Evolutionary conservation across 805 yeast genomes (phyloP), one percentile per base, ranked within the genome.

Genomic region (Myxozyma kluyveri): DNA sequence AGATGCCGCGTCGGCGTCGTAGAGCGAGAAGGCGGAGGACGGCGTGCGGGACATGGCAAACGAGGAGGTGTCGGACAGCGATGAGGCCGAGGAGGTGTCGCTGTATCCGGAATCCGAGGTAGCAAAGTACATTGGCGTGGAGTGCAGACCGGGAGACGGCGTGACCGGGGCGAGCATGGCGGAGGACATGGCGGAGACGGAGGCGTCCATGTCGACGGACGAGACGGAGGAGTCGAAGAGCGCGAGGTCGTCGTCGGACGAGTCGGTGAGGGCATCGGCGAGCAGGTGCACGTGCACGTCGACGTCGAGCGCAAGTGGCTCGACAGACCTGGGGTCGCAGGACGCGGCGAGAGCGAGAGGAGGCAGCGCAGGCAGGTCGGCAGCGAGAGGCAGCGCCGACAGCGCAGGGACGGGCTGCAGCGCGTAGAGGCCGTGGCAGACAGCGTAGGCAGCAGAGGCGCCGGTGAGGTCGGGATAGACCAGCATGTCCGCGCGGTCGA

Each of bases 211-310:
- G 36, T 35, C 32, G 46, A 47, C 19, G 18, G 24, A 29, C 37
- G 21, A 27, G 10, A 46, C 45, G 23, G n/a, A 22, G 37, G 42
- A 22, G 21, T 18, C 27, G 23, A 22, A 31, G n/a, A 14, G 19
- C 36, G 38, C 44, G 21, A 5, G 29, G 40, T 21, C 4, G 42
- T 6, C 7, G n/a, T n/a, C 38, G 2, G 27, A 42, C 31, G 38
- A 33, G 27, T 41, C 14, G 6, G 42, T 24, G 43, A 10, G 32
- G n/a, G 36, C 26, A 26, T 17, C 7, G 18, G 51, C 12, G 14
- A 39, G 41, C 33, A 52, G 46, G 23, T 63, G 57, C 66, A 70
- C 42, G 56, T 44, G 29, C 29, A 29, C 45, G 39, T 36, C 22
- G 36, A 38, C 55, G 35, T 31, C 23, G 45, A 51, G 51, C 17